Percentiles rank a stretch among this genome's conserved stretches.
Conservation (phyloP, 2,329 filamentous ascomycete species). For the Diaporthe capsici region DNA sequence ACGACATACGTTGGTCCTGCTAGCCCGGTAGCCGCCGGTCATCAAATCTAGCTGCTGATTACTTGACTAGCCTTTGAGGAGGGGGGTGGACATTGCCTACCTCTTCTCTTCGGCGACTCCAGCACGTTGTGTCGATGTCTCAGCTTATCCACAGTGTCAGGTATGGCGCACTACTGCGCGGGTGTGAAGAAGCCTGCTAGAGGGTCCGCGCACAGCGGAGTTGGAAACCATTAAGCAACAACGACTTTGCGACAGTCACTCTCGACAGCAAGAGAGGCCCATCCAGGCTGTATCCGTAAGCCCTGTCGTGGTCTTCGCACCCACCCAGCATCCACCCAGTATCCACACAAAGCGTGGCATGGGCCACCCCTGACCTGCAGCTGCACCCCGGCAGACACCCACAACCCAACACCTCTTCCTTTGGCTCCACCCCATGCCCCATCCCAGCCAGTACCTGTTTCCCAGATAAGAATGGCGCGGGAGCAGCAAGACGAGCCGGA, state of each 20-base stretch:
- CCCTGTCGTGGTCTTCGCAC: conserved; percentile 47
- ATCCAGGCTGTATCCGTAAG: conserved; percentile 40
- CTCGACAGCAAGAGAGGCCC: conserved; percentile 40
- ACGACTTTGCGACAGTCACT: conserved; percentile 45
- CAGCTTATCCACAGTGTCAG: conserved; percentile 16
- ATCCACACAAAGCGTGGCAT: conserved; percentile 42
- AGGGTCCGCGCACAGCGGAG: conserved; percentile 22
- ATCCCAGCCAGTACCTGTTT: conserved; percentile 40
- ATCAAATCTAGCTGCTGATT: conserved; percentile 9
- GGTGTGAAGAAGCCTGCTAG: conserved; percentile 27
- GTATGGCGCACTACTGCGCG: conserved; percentile 24
- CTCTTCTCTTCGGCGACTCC: conserved; percentile 14
- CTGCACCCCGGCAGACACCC: conserved; percentile 46
- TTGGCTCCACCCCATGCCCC: conserved; percentile 40
- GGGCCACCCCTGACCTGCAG: conserved; percentile 43
- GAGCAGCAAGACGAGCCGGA: conserved; percentile 41
- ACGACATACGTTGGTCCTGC: conserved; percentile 17
- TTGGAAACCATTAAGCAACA: conserved; percentile 34
- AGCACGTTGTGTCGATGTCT: conserved; percentile 26
- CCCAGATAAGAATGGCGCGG: conserved; percentile 45
- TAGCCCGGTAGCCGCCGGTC: conserved; percentile 27
- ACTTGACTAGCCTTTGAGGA: background rate
- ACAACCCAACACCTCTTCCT: conserved; percentile 43
- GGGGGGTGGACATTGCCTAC: conserved; percentile 1
- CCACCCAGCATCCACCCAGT: conserved; percentile 39